A percentile compares a stretch with the other conserved stretches of the same genome.
phyloP scores from a whole-genome alignment of 441 rosid species.

The Croton laevigatus region DNA sequence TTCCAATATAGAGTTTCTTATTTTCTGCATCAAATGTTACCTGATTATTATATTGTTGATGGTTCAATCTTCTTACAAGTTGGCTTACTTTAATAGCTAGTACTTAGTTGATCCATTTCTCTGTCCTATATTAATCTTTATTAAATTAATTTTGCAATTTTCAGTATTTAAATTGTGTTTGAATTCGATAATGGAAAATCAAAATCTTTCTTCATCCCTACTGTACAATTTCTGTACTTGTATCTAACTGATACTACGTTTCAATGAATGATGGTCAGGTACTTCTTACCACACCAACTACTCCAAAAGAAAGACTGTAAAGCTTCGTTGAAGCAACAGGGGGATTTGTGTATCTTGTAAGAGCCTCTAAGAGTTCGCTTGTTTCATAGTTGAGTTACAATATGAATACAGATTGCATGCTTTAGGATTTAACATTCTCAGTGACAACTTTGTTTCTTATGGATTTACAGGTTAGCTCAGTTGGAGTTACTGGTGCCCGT shows the following conservation, averaged over 20 bases:
- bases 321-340: constrained; percentile 83
- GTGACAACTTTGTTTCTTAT: constrained; percentile 16
- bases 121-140: not conserved
- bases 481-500: constrained; percentile 92
- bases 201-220: not conserved
- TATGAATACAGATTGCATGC: not conserved
- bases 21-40: not conserved
- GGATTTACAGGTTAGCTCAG: constrained; percentile 66
- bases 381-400: constrained; percentile 2
- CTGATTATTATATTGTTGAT: not conserved
- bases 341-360: constrained; percentile 92
- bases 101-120: not conserved
- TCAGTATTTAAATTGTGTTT: not conserved
- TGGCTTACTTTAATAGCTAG: not conserved
- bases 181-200: not conserved
- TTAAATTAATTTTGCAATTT: constrained; percentile 4
- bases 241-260: constrained; percentile 8
- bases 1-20: not conserved
- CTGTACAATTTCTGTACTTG: not conserved
- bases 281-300: constrained; percentile 88
- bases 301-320: constrained; percentile 79
- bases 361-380: constrained; percentile 23
- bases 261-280: constrained; percentile 43
- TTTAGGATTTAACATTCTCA: not conserved
- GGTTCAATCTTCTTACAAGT: not conserved